Evolutionary conservation across 441 rosid species (phyloP).

Genomic region (Erysimum cheiri): DNA sequence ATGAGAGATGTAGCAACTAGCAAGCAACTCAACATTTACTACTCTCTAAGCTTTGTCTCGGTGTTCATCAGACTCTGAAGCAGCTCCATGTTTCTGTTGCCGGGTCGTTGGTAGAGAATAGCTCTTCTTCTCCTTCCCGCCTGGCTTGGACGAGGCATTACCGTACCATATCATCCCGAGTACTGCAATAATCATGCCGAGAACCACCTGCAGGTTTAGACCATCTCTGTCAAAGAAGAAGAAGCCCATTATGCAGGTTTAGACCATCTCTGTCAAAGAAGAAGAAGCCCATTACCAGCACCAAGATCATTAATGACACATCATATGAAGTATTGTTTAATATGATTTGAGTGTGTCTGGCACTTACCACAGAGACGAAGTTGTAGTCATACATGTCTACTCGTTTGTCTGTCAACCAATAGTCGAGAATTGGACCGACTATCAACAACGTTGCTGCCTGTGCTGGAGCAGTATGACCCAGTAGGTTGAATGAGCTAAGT

Average conservation of each 20-base stretch:
- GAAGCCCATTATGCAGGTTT: constrained; percentile 62
- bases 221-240: too few relatives aligned
- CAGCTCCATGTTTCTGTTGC: constrained; percentile 59
- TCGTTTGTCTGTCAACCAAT: constrained; percentile 64
- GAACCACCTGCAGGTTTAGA: too few relatives aligned
- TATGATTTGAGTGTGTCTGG: neutral
- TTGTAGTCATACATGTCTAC: constrained; percentile 61
- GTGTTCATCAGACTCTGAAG: constrained; percentile 55
- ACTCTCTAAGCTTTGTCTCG: constrained; percentile 46
- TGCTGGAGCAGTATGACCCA: constrained; percentile 81
- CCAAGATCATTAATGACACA: constrained; percentile 44
- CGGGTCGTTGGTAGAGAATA: constrained; percentile 59
- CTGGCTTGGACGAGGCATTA: constrained; percentile 69
- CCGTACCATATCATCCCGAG: constrained; percentile 70
- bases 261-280: constrained; percentile 78
- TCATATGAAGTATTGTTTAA: neutral
- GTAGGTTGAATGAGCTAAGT: constrained; percentile 67
- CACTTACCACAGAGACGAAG: constrained; percentile 58
- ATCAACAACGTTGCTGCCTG: constrained; percentile 70
- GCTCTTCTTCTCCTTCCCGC: constrained; percentile 58
- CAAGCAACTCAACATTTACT: neutral
- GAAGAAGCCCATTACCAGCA: constrained; percentile 72
- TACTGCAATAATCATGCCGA: constrained; percentile 72
- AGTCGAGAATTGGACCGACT: constrained; percentile 71
- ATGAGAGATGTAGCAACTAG: neutral